These are phyloP conservation scores for Rhizopus delemar DNA, from an alignment of 371 early-diverging fungal species.

Conservation along the genomic window DNA sequence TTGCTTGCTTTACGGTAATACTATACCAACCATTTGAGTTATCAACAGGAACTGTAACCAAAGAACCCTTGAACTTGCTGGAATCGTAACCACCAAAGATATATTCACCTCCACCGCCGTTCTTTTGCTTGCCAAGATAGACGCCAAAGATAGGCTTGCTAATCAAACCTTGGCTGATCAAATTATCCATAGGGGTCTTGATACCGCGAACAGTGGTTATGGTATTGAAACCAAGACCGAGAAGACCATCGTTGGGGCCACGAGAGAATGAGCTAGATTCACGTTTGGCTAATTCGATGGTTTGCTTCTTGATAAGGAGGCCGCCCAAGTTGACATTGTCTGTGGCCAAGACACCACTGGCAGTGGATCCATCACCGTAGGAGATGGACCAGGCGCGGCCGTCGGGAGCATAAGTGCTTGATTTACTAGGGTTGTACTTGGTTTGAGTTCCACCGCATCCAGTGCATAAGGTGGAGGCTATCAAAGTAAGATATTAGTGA, in stretches of 20 bases:
- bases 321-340: conserved; percentile 34
- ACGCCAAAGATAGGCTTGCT: conserved; percentile 40
- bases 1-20: conserved; percentile 40
- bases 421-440: conserved; percentile 46
- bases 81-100: conserved; percentile 54
- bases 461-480: conserved; percentile 41
- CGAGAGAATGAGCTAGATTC: conserved; percentile 17
- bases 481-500: background rate
- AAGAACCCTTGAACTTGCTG: conserved; percentile 45
- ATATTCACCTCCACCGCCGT: conserved; percentile 47
- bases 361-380: conserved; percentile 55
- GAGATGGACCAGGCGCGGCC: conserved; percentile 46
- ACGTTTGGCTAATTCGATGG: conserved; percentile 27
- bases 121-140: conserved; percentile 33
- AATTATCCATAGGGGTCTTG: conserved; percentile 44
- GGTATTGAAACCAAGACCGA: conserved; percentile 51
- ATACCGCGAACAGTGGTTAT: conserved; percentile 42
- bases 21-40: conserved; percentile 50
- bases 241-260: conserved; percentile 29
- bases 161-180: conserved; percentile 45
- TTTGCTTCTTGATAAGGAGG: conserved; percentile 27
- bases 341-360: conserved; percentile 34
- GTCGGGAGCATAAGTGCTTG: conserved; percentile 45
- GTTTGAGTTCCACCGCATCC: conserved; percentile 35
- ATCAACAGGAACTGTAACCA: conserved; percentile 53